A percentile compares a stretch with the other conserved stretches of the same genome.
Conservation (phyloP, 1,284 basidiomycete genomes). For the Volvariella volvacea region DNA sequence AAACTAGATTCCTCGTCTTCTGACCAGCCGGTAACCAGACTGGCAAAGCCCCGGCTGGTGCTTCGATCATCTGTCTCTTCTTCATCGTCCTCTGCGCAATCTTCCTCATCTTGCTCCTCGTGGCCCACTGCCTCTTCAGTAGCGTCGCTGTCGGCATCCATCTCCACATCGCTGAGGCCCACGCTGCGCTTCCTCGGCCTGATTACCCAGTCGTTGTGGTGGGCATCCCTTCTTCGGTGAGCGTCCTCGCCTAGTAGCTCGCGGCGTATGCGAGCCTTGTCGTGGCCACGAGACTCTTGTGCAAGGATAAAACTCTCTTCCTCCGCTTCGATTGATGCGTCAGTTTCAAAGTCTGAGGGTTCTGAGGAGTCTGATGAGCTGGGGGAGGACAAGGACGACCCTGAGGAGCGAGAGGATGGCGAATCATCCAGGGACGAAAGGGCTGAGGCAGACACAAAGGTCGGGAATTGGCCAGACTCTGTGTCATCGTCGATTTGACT, state of each 20-base stretch:
- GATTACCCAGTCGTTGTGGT: constrained; percentile 49
- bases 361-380: constrained; percentile 5
- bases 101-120: constrained; percentile 40
- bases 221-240: constrained; percentile 30
- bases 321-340: constrained; percentile 53
- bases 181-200: constrained; percentile 52
- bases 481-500: constrained; percentile 30
- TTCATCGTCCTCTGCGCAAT: constrained; percentile 34
- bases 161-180: constrained; percentile 41
- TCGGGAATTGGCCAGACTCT: constrained; percentile 46
- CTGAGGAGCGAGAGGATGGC: constrained; percentile 32
- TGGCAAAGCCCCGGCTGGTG: constrained; percentile 42
- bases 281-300: constrained; percentile 21
- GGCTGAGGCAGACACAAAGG: constrained; percentile 60
- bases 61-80: constrained; percentile 35
- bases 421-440: constrained; percentile 29
- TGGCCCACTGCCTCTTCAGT: constrained; percentile 37
- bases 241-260: constrained; percentile 41
- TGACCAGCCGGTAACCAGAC: constrained; percentile 63
- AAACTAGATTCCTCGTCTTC: constrained; percentile 71
- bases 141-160: constrained; percentile 36
- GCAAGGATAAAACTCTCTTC: constrained; percentile 54
- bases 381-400: constrained; percentile 29
- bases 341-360: constrained; percentile 40
- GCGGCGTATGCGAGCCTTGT: constrained; percentile 38